Evolutionary conservation across 495 filamentous ascomycete genomes (phyloP).

Genomic region (Tuber umbilicatum): DNA sequence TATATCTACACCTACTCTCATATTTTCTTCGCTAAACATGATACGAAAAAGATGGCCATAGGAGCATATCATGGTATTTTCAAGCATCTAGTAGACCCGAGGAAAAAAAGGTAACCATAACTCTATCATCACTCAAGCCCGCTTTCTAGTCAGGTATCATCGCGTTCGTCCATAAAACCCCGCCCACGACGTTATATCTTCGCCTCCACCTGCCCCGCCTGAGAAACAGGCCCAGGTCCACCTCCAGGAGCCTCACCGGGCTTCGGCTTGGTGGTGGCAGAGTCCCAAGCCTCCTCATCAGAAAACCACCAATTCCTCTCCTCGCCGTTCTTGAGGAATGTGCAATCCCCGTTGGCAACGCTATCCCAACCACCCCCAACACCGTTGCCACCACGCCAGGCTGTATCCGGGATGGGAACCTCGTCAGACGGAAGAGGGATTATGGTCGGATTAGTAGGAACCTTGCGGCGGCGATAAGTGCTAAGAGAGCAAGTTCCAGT

Average conservation of each 20-base stretch:
- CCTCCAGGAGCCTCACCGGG: conserved; percentile 10
- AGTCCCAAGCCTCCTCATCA: conserved; percentile 41
- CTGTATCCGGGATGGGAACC: conserved; percentile 44
- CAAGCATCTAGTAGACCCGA: neutral
- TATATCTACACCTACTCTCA: neutral
- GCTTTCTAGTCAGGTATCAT: neutral
- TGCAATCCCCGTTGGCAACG: conserved; percentile 72
- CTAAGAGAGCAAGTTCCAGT: conserved; percentile 81
- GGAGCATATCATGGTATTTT: neutral
- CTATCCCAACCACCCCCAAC: conserved; percentile 77
- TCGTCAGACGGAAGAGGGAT: conserved; percentile 19
- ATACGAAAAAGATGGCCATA: neutral
- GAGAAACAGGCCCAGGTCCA: conserved; percentile 23
- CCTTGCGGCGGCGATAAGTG: conserved; percentile 50
- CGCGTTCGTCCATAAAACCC: neutral
- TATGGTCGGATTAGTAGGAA: conserved; percentile 35
- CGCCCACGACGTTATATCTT: neutral
- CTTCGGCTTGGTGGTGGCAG: conserved; percentile 9
- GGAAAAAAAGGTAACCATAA: neutral
- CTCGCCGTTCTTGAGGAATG: conserved; percentile 67
- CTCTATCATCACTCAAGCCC: neutral
- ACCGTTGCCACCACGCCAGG: conserved; percentile 60
- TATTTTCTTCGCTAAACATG: neutral
- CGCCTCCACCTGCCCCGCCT: conserved; percentile 21
- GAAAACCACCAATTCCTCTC: conserved; percentile 54